Conservation (phyloP, 2,329 filamentous ascomycete genomes). For the Cercospora janseana region DNA sequence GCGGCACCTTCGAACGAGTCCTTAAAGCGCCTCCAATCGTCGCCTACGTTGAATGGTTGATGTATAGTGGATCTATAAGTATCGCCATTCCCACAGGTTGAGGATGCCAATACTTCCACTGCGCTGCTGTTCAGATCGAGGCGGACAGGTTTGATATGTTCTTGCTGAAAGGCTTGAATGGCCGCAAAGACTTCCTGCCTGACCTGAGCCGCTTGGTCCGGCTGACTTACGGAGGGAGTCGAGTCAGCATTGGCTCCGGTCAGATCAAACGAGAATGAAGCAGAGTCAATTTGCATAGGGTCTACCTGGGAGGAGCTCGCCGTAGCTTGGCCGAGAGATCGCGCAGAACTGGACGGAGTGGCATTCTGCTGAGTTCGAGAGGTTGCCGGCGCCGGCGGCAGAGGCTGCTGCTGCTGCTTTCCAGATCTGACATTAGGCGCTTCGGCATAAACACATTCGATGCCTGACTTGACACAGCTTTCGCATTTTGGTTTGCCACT, state of each 20-base stretch:
- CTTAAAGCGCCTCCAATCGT: slow-evolving; percentile 32
- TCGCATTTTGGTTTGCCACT: slow-evolving; percentile 30
- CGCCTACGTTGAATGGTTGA: slow-evolving; percentile 20
- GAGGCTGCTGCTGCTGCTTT: slow-evolving; percentile 13
- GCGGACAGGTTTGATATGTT: slow-evolving; percentile 30
- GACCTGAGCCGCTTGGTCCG: slow-evolving; percentile 19
- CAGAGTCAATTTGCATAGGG: slow-evolving; percentile 21
- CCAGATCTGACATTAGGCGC: slow-evolving; percentile 17
- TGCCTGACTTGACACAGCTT: slow-evolving; percentile 22
- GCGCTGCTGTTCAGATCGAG: slow-evolving; percentile 31
- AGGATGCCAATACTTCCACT: slow-evolving; percentile 35
- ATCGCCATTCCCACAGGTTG: slow-evolving; percentile 35
- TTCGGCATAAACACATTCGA: slow-evolving; percentile 31
- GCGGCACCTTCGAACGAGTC: slow-evolving; percentile 33
- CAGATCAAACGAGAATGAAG: slow-evolving; percentile 10
- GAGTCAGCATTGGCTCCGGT: slow-evolving; percentile 1
- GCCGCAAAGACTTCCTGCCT: slow-evolving; percentile 22
- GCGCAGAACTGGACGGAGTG: slow-evolving; percentile 10
- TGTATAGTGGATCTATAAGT: slow-evolving; percentile 27
- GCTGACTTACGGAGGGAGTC: slow-evolving; percentile 10
- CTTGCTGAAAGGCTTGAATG: slow-evolving; percentile 29
- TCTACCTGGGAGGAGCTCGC: slow-evolving; percentile 6
- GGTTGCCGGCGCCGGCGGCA: not conserved
- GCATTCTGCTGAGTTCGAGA: slow-evolving; percentile 12
- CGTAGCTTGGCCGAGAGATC: slow-evolving; percentile 8